Evolutionary conservation across 108 stramenopile species (phyloP), one percentile per base, ranked within the genome.

Genomic region (Pseudonitzschia delicatissima): DNA sequence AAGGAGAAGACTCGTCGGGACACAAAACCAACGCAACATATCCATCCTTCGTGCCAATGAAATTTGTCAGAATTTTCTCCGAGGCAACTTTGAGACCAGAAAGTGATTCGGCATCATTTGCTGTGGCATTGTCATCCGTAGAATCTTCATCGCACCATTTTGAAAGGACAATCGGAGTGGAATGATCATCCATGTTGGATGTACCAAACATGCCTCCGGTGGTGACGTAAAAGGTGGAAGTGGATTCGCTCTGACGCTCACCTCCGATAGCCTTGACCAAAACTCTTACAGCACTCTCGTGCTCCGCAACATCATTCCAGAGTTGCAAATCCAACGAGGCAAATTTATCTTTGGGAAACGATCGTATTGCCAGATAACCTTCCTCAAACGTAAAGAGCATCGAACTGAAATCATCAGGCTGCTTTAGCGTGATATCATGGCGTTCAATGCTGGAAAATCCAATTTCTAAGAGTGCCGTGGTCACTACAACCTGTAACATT

Each of bases 321-420:
- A 77, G 49, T 18, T 87, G 73, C 55, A 92, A 79, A 57, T 92
- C 91, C 25, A 88, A 58, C 55, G 78, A 84, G 59, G 72, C 76
- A 66, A 88, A 87, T 13, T 78, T 73, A 27, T 68, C 57, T 44
- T 77, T 74, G 3, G 87, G 79, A 71, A 68, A 81, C 26, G 64
- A 59, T 35, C 87, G 81, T 9, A 62, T 78, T 11, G 81, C 57
- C 27, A 93, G 73, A 68, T 79, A 90, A 13, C 91, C 91, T 55
- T 88, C 84, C 36, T 74, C 60, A 4, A 83, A 58, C 27, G 79
- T n/a, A 12, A 67, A 55, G 26, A 55, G 9, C 13, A 33, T 17
- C 13, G 57, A 57, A 23, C 57, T 39, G 6, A 17, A 42, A 5
- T 62, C 77, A 50, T 72, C 34, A 0, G 63, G 40, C 8, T 67